Evolutionary conservation across 352 stramenopile genomes (phyloP), one percentile per base, ranked within the genome.

Genomic region (Phytophthora foliorum): DNA sequence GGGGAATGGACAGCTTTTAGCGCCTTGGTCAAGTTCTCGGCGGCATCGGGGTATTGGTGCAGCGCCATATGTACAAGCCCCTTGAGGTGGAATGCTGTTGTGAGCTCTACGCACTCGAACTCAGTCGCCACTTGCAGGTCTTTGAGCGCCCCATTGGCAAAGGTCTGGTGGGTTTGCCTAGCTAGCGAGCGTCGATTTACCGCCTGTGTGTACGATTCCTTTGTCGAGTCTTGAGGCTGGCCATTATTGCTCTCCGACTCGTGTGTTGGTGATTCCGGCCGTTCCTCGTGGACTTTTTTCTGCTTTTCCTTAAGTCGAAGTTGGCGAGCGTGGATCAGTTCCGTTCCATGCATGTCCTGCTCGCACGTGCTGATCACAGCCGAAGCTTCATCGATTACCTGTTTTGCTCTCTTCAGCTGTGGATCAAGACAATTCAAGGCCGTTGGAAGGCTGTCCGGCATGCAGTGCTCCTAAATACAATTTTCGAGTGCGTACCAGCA

Each of bases 21-120:
- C 0, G 79, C 83, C 11, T 68, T 70, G 14, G 83, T 86, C 25
- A 90, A 86, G 29, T 67, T 86, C 19, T 52, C 48, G 44, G 82
- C 64, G 1, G 83, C 81, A 6, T 75, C 51, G 0, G 46, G 50
- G 46, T 79, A 79, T 53, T 82, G 46, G 10, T 72, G 56, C 21
- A 63, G 46, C 16, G 59, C 58, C 65, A 84, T 82, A 52, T 82
- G 72, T 10, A 77, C 55, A 10, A 81, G 65, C 1, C 80, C 82
- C 61, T 78, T 53, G 17, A 89, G 32, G 24, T 78, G 69, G 46
- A 72, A 71, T 2, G 65, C 72, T 5, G 82, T 89, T 7, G 72
- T 45, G 9, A 75, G 46, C 32, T 89, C 82, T 0, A 50, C 16
- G 14, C 36, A 55, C 24, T 68, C 49, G 8, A 56, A 45, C 11